Evolutionary conservation across 192 early-diverging fungal species (phyloP).

Genomic region (Podila minutissima): DNA sequence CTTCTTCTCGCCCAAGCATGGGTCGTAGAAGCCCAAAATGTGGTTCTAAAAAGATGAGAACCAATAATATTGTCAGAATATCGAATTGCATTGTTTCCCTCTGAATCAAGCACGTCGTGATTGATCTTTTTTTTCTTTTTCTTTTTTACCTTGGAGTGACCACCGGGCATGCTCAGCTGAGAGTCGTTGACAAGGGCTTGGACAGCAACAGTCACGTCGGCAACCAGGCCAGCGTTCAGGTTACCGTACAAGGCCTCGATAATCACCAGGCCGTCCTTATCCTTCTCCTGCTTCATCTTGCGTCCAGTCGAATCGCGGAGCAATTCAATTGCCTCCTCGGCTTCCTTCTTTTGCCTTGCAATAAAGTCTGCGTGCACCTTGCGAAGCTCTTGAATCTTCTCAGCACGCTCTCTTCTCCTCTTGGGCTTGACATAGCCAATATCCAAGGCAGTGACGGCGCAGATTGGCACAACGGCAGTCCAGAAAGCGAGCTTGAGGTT

Average conservation of each 20-base stretch:
- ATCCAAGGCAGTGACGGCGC: slow-evolving; percentile 62
- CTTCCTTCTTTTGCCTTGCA: slow-evolving; percentile 75
- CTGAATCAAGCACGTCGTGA: too few species aligned
- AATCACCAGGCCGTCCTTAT: slow-evolving; percentile 82
- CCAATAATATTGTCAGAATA: slow-evolving; percentile 6
- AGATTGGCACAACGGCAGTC: slow-evolving; percentile 63
- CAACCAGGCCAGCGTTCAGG: slow-evolving; percentile 55
- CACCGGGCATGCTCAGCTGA: slow-evolving; percentile 88
- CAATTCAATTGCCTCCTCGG: slow-evolving; percentile 78
- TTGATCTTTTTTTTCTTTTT: not conserved
- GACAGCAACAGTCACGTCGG: slow-evolving; percentile 90
- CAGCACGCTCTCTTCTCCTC: slow-evolving; percentile 57
- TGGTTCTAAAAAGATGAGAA: slow-evolving; percentile 63
- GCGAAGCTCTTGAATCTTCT: slow-evolving; percentile 59
- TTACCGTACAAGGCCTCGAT: slow-evolving; percentile 91
- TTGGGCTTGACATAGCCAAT: slow-evolving; percentile 69
- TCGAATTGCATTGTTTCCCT: too few species aligned
- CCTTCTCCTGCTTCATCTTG: slow-evolving; percentile 74
- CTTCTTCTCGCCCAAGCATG: slow-evolving; percentile 90
- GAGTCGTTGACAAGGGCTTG: slow-evolving; percentile 86
- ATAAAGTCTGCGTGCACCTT: slow-evolving; percentile 73
- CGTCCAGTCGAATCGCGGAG: slow-evolving; percentile 74
- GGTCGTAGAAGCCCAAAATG: slow-evolving; percentile 95
- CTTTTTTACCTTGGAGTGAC: slow-evolving; percentile 81
- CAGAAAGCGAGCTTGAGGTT: slow-evolving; percentile 63